Base-by-base conservation (phyloP, 2,329 filamentous ascomycete species). In the Didymella exigua region DNA sequence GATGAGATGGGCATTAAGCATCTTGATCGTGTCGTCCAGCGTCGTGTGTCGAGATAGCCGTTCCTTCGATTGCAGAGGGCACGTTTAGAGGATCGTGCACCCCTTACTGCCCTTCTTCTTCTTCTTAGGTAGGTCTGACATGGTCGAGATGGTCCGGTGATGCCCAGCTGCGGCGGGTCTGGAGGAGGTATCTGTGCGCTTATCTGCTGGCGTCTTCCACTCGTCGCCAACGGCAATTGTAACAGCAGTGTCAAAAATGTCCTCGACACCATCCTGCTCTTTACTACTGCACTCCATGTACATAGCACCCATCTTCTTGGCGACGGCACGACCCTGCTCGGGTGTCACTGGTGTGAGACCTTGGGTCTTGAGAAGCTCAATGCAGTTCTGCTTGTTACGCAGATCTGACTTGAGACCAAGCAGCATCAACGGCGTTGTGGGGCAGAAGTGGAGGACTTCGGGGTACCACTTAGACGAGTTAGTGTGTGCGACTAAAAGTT, bases 201-300 rank as follows among this genome's bases (percentile, higher is more conserved):
- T 59, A 44, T 67, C 58, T 57, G 65, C 61, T 24, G 71, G 66
- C 49, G 61, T 58, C 56, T 72, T 73, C 59, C 72, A 67, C 60
- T 76, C 91, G 68, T 92, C 90, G 63, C 89, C 86, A 24, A 99
- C 91, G 27, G 95, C 92, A 46, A 90, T 93, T 69, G 93, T 86
- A 72, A 99, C 93, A 51, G 95, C 95, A 59, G 86, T 83, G 75
- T 96, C 89, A 77, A 99, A 99, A 72, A 98, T 95, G 70, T 98
- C 93, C 75, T 98, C 91, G 40, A 99, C 93, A 52, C 95, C 95
- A 49, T 84, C 86, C 89, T 96, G 95, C 78, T 97, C 95, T 79
- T 98, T 98, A 77, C 91, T 96, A 74, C 92, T 96, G 83, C 95
- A 99, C 79, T 99, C 95, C 85, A 96, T 93, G 80, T 99, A 99